Evolutionary conservation across 345 rosid species (phyloP).

Genomic region (Dipteronia sinensis): DNA sequence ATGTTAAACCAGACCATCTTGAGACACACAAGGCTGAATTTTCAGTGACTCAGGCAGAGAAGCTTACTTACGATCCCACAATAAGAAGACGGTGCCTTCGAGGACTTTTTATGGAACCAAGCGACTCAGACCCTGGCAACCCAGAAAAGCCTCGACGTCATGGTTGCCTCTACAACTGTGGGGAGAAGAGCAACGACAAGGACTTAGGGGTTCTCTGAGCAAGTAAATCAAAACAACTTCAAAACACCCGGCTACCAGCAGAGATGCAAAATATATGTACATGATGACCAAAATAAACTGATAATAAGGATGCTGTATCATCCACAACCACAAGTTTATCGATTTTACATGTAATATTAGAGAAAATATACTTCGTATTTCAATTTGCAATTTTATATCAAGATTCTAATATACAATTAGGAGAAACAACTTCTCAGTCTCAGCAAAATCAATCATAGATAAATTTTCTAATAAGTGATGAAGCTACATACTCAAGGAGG

Average conservation of each 20-base stretch:
- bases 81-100: slow-evolving; percentile 72
- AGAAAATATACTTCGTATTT: slow-evolving; percentile 15
- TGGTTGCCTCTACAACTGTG: slow-evolving; percentile 62
- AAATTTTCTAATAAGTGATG: slow-evolving; percentile 12
- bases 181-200: slow-evolving; percentile 45
- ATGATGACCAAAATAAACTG: background rate
- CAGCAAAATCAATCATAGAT: slow-evolving; percentile 12
- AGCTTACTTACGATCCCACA: slow-evolving; percentile 54
- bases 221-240: slow-evolving; percentile 12
- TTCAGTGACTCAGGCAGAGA: slow-evolving; percentile 45
- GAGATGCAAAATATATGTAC: background rate
- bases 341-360: slow-evolving; percentile 17
- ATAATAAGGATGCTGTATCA: slow-evolving; percentile 35
- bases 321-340: slow-evolving; percentile 20
- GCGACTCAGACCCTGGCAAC: slow-evolving; percentile 66
- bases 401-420: slow-evolving; percentile 2
- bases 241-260: background rate
- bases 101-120: slow-evolving; percentile 77
- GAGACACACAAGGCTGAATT: slow-evolving; percentile 41
- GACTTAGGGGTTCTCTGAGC: slow-evolving; percentile 37
- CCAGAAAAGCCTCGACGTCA: slow-evolving; percentile 72
- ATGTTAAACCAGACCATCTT: slow-evolving; percentile 23
- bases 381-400: background rate
- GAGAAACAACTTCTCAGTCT: background rate
- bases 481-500: slow-evolving; percentile 18